phyloP scores from a whole-genome alignment of 2,329 filamentous ascomycete species.

The Ceratocystis diversiconidia region DNA sequence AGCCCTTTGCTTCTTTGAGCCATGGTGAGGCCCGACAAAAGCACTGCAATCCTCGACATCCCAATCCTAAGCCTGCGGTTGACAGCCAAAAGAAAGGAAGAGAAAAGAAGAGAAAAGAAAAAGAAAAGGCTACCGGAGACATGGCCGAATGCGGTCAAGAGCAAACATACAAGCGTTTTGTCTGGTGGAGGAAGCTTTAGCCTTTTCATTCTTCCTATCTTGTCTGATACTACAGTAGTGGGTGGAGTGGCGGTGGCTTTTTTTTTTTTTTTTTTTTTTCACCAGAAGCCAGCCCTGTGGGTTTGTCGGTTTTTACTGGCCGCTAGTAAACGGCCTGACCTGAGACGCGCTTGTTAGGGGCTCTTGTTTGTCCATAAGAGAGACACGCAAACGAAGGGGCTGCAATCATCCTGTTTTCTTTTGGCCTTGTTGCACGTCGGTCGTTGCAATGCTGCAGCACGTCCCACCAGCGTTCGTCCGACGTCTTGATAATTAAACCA shows the following conservation, averaged over 20 bases:
- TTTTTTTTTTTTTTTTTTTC: too few species aligned
- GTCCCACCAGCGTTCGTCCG: not conserved
- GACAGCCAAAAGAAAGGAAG: too few species aligned
- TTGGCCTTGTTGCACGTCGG: not conserved
- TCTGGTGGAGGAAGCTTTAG: not conserved
- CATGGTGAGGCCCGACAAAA: not conserved
- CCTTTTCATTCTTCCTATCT: not conserved
- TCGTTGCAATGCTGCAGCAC: slow-evolving; percentile 1
- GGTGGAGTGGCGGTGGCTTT: too few species aligned
- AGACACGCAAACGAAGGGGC: not conserved
- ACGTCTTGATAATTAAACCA: not conserved
- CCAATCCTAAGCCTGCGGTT: not conserved
- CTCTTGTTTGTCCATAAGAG: not conserved
- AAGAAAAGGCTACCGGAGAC: not conserved
- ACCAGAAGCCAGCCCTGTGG: not conserved
- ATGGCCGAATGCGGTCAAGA: slow-evolving; percentile 1
- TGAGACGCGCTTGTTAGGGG: slow-evolving; percentile 1
- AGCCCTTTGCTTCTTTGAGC: not conserved
- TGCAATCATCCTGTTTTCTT: not conserved
- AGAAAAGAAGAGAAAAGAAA: too few species aligned
- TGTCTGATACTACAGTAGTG: not conserved
- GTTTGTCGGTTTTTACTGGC: not conserved
- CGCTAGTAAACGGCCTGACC: not conserved
- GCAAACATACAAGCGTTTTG: not conserved
- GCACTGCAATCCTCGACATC: not conserved